A percentile compares a stretch with the other conserved stretches of the same genome.
phyloP scores from a whole-genome alignment of 2,329 filamentous ascomycete species.

The Penicillium olsonii region DNA sequence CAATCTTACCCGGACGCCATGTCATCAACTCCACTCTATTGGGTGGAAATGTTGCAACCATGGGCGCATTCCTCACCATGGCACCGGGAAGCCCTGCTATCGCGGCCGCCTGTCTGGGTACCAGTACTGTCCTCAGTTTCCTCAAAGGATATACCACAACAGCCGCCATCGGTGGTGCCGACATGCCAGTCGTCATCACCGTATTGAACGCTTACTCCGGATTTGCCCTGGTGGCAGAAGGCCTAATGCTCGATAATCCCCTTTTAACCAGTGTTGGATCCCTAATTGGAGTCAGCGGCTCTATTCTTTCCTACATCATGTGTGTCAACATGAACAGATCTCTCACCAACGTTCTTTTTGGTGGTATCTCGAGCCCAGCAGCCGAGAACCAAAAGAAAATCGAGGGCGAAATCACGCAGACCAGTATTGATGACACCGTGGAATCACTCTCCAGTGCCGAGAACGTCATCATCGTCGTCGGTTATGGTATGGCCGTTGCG shows the following conservation, averaged over 20 bases:
- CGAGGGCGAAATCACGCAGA: conserved; percentile 76
- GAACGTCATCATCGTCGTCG: conserved; percentile 85
- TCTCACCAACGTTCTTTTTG: conserved; percentile 85
- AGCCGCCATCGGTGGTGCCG: conserved; percentile 84
- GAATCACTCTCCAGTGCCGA: conserved; percentile 75
- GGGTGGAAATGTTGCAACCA: conserved; percentile 74
- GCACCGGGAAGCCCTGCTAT: conserved; percentile 77
- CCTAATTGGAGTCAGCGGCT: conserved; percentile 84
- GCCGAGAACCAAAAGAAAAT: conserved; percentile 69
- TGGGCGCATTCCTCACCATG: conserved; percentile 81
- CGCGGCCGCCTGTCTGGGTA: conserved; percentile 74
- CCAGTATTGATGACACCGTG: conserved; percentile 76
- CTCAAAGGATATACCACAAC: conserved; percentile 86
- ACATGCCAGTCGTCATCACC: conserved; percentile 91
- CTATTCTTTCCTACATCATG: conserved; percentile 83
- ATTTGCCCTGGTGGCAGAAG: conserved; percentile 86
- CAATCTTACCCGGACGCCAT: conserved; percentile 72
- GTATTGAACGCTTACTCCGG: conserved; percentile 89
- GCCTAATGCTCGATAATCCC: conserved; percentile 87
- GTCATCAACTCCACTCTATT: conserved; percentile 73
- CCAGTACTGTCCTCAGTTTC: conserved; percentile 77
- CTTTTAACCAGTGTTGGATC: conserved; percentile 82
- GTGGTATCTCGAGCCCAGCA: conserved; percentile 69
- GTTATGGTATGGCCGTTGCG: conserved; percentile 92
- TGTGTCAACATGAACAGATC: conserved; percentile 92